Conservation (phyloP, 2,329 filamentous ascomycete genomes). For the Paecilomyces sp. region DNA sequence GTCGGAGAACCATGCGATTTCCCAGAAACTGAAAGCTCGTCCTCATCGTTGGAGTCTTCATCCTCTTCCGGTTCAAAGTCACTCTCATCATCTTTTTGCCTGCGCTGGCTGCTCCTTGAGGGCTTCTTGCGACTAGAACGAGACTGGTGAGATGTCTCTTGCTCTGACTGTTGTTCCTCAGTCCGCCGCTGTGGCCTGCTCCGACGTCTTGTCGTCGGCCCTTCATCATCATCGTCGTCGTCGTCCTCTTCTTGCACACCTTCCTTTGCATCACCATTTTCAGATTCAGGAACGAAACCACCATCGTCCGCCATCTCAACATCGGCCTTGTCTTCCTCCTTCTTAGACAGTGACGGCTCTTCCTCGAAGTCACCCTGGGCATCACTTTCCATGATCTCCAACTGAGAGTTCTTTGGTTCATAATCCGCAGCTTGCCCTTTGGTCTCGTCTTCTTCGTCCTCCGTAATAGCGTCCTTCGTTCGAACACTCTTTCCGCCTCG, state of each 20-base stretch:
- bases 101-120: conserved; percentile 36
- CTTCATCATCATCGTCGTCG: conserved; percentile 52
- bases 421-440: conserved; percentile 40
- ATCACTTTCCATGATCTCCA: conserved; percentile 38
- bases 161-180: conserved; percentile 22
- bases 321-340: conserved; percentile 18
- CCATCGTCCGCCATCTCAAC: conserved; percentile 30
- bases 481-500: conserved; percentile 27
- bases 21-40: conserved; percentile 47
- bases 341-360: conserved; percentile 14
- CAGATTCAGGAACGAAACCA: conserved; percentile 32
- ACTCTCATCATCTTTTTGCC: conserved; percentile 49
- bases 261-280: conserved; percentile 28
- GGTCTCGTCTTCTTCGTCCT: conserved; percentile 17
- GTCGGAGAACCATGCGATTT: conserved; percentile 37
- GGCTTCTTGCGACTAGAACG: conserved; percentile 35
- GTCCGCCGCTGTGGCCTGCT: conserved; percentile 14
- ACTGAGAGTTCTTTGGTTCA: conserved; percentile 31
- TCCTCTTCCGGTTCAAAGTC: conserved; percentile 57
- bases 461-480: conserved; percentile 32
- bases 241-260: conserved; percentile 39
- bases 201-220: conserved; percentile 43
- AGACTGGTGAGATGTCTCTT: conserved; percentile 20
- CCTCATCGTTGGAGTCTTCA: conserved; percentile 42
- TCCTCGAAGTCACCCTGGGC: conserved; percentile 27